Evolutionary conservation across 148 eudicot species (phyloP), one percentile per base, ranked within the genome.

Genomic region (Chenopodium berlandieri): DNA sequence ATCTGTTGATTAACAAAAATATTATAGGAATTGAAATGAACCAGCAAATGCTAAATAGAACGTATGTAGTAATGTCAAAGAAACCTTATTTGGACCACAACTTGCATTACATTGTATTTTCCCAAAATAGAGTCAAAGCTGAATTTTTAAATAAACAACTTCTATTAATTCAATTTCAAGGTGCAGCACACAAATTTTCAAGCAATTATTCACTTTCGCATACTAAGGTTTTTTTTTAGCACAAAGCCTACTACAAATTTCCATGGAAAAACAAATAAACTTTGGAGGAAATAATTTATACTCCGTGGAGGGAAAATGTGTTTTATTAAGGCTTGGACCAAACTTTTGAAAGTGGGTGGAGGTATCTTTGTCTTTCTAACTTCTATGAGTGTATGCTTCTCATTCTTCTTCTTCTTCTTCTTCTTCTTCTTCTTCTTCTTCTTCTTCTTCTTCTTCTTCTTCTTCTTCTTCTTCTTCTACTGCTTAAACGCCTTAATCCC

Each of bases 1-100:
- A 96, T 88, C 99, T 96, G 91, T 86, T 66, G 67, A 71, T 64
- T 20, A 68, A 86, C 65, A 77, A 83, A 64, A 31, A 44, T 54
- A 65, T 66, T 31, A 8, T n/a, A 31, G 17, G 14, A 16, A 14
- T 20, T 14, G 63, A 8, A 14, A 4, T 27, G 60, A 58, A 22
- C 54, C 2, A 69, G 68, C 4, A 68, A 16, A 56, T 11, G 32
- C 1, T 76, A 34, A 50, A 50, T 50, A 13, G 50, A 31, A 32
- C 44, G 44, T 40, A 40, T 40, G 44, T 37, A 40, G 32, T 34
- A 40, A 34, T 31, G 46, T 78, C 7, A 16, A 32, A 34, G 2
- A 19, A 52, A 32, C 46, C 72, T 30, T 32, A 54, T 66, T 10
- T 7, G n/a, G 25, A 23, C 11, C 10, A 17, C 20, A 79, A 80